Percentiles rank a stretch among this genome's conserved stretches.
Conservation (phyloP, 2,329 filamentous ascomycete genomes). For the Aspergillus latus region DNA sequence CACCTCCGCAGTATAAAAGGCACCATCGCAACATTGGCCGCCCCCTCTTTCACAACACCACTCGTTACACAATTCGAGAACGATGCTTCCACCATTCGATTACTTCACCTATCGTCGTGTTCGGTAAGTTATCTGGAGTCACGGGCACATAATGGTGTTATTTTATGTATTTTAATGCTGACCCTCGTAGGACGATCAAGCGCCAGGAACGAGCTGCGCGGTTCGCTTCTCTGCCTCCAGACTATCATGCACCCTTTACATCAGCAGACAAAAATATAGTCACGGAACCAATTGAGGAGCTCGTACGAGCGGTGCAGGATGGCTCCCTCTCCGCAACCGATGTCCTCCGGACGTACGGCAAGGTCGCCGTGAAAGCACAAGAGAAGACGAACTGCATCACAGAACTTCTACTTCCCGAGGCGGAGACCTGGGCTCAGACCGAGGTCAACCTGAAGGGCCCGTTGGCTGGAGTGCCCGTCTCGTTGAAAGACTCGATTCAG, state of each 20-base stretch:
- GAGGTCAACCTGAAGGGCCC: conserved; percentile 74
- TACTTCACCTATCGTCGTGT: conserved; percentile 71
- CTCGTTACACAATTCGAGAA: not conserved
- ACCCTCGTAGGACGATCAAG: conserved; percentile 66
- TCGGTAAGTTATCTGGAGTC: conserved; percentile 55
- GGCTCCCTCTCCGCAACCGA: conserved; percentile 64
- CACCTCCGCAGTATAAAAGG: conserved; percentile 16
- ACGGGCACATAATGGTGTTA: not conserved
- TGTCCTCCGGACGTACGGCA: conserved; percentile 82
- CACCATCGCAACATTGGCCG: not conserved
- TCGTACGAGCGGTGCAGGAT: conserved; percentile 77
- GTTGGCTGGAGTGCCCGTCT: conserved; percentile 82
- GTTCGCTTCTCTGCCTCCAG: conserved; percentile 64
- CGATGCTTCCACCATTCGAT: conserved; percentile 57
- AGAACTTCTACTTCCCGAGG: conserved; percentile 76
- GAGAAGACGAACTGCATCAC: conserved; percentile 86
- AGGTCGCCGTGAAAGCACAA: conserved; percentile 80
- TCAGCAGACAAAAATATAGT: conserved; percentile 66
- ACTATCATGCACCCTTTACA: conserved; percentile 67
- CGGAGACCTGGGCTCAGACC: conserved; percentile 68
- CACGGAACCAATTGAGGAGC: conserved; percentile 69
- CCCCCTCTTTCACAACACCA: not conserved
- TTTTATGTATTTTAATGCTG: not conserved
- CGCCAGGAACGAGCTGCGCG: conserved; percentile 70
- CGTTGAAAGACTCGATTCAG: conserved; percentile 74